A percentile compares a stretch with the other conserved stretches of the same genome.
Evolutionary conservation across 768 basidiomycete species (phyloP).

Genomic region (Daedaleopsis sinensis): DNA sequence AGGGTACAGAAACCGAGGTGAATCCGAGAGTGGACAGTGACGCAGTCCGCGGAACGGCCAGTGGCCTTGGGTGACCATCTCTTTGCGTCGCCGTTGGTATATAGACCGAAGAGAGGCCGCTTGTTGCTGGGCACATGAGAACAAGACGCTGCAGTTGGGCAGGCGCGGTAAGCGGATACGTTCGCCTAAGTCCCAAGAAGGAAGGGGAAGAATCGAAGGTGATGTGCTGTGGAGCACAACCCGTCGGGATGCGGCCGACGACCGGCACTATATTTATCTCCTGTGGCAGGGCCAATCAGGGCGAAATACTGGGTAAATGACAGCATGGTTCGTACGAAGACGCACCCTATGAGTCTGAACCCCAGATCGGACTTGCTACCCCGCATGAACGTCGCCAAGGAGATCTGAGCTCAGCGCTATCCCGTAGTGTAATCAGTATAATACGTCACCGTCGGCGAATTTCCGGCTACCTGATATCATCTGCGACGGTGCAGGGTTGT

Average conservation of each 20-base stretch:
- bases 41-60: neutral
- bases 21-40: conserved; percentile 8
- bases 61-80: neutral
- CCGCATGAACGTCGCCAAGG: conserved; percentile 3
- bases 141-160: neutral
- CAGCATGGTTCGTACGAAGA: neutral
- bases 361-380: conserved; percentile 8
- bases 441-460: conserved; percentile 5
- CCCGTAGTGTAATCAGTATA: no score
- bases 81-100: neutral
- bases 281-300: conserved; percentile 7
- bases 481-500: no score
- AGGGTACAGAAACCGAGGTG: conserved; percentile 4
- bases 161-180: neutral
- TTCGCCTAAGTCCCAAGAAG: neutral
- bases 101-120: conserved; percentile 15
- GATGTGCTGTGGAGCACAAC: conserved; percentile 10
- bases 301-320: neutral
- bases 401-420: neutral
- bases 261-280: neutral
- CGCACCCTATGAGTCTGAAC: neutral
- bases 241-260: conserved; percentile 3
- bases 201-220: neutral
- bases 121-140: conserved; percentile 6
- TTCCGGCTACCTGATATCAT: neutral